A percentile compares a stretch with the other conserved stretches of the same genome.
Evolutionary conservation across 768 basidiomycete species (phyloP).

Genomic region (Jaapia argillacea): DNA sequence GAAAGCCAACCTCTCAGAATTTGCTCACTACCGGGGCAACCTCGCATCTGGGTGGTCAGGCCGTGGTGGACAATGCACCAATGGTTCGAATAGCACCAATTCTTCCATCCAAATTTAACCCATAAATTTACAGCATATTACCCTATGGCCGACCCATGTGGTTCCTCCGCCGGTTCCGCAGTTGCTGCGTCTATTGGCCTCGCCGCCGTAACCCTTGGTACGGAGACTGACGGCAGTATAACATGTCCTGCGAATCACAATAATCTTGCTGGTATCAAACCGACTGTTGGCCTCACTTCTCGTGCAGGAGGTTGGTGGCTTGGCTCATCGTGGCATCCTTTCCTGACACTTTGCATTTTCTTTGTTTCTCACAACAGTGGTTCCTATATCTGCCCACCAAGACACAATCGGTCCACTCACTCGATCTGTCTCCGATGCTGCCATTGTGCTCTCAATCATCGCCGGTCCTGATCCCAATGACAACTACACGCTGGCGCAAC

Average conservation of each 20-base stretch:
- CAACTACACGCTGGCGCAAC: slow-evolving; percentile 12
- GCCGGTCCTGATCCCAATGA: slow-evolving; percentile 9
- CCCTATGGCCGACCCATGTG: slow-evolving; percentile 42
- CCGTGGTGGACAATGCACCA: slow-evolving; percentile 38
- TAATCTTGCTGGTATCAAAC: slow-evolving; percentile 24
- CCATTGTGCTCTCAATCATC: slow-evolving; percentile 17
- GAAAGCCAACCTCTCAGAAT: slow-evolving; percentile 49
- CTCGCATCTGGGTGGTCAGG: slow-evolving; percentile 49
- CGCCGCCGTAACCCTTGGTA: slow-evolving; percentile 33
- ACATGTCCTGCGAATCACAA: slow-evolving; percentile 31
- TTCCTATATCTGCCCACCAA: slow-evolving; percentile 13
- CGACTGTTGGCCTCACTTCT: slow-evolving; percentile 25
- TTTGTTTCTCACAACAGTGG: slow-evolving; percentile 4
- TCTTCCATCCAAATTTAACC: no score
- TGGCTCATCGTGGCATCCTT: no score
- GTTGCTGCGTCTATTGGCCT: slow-evolving; percentile 43
- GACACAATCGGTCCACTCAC: slow-evolving; percentile 28
- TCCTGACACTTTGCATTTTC: not conserved
- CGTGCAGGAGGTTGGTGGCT: slow-evolving; percentile 21
- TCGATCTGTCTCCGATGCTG: slow-evolving; percentile 24
- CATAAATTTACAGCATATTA: no score
- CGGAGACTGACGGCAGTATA: slow-evolving; percentile 47
- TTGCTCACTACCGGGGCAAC: slow-evolving; percentile 36
- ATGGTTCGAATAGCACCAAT: no score
- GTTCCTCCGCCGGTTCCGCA: slow-evolving; percentile 52